Percentiles rank a stretch among this genome's conserved stretches.
Conservation (phyloP, 2,329 filamentous ascomycete genomes). For the Colletotrichum euphorbiae region DNA sequence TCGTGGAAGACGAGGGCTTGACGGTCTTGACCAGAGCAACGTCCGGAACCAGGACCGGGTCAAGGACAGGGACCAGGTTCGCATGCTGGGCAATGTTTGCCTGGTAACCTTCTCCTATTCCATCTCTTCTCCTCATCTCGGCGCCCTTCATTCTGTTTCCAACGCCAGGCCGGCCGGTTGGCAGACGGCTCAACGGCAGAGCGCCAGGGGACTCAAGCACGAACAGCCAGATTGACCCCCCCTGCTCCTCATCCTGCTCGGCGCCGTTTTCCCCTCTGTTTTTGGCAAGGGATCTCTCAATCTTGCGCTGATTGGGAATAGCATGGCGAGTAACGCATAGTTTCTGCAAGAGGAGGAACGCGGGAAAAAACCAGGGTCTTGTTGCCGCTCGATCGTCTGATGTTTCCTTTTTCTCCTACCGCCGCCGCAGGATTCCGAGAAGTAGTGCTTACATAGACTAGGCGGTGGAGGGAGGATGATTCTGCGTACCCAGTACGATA, state of each 20-base stretch:
- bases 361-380: constrained; percentile 15
- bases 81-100: neutral
- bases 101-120: constrained; percentile 15
- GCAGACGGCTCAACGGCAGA: neutral
- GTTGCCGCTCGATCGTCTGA: constrained; percentile 37
- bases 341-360: constrained; percentile 26
- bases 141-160: neutral
- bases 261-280: constrained; percentile 1
- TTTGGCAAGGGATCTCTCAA: neutral
- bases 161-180: neutral
- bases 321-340: neutral
- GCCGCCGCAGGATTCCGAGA: constrained; percentile 24
- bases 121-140: constrained; percentile 1
- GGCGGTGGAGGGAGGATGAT: constrained; percentile 2
- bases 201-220: too few species aligned
- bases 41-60: constrained; percentile 14
- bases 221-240: too few species aligned
- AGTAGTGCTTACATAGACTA: constrained; percentile 16
- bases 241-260: neutral
- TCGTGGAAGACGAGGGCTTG: constrained; percentile 3
- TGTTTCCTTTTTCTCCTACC: constrained; percentile 23
- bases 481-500: neutral
- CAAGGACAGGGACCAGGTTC: constrained; percentile 14
- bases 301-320: constrained; percentile 16
- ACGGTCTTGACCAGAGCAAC: neutral